Percentiles rank a stretch among this genome's conserved stretches.
phyloP scores from a whole-genome alignment of 176 grass and related monocot species.

The Musa troglodytarum region DNA sequence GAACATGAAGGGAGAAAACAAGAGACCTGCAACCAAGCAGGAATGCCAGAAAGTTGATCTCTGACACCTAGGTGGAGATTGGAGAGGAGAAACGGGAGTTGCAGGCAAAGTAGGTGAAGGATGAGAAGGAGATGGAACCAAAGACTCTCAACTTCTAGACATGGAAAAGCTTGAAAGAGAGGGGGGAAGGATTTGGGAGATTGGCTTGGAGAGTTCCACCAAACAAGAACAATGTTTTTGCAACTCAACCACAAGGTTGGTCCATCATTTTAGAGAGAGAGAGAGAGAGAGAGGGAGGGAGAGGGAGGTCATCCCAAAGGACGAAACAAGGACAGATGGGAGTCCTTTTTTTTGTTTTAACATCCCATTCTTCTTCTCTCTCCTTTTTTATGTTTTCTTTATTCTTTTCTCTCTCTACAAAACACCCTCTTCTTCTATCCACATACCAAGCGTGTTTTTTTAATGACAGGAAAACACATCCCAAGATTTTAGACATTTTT shows the following conservation, averaged over 20 bases:
- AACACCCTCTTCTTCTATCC: neutral
- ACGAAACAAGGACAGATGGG: slow-evolving; percentile 4
- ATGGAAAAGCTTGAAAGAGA: neutral
- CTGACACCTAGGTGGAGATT: neutral
- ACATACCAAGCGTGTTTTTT: too few relatives aligned
- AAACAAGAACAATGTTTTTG: slow-evolving; percentile 11
- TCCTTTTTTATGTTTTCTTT: neutral
- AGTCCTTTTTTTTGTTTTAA: neutral
- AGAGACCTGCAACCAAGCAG: neutral
- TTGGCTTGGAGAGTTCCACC: slow-evolving; percentile 3
- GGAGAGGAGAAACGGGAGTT: neutral
- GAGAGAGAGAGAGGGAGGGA: too few relatives aligned
- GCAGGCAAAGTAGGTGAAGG: neutral
- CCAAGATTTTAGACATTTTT: too few relatives aligned
- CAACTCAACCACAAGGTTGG: neutral
- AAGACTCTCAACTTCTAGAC: neutral
- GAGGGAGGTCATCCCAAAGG: neutral
- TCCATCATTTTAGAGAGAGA: neutral
- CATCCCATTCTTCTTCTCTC: too few relatives aligned
- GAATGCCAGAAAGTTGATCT: neutral
- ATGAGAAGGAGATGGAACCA: neutral
- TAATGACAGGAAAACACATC: too few relatives aligned
- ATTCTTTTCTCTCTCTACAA: neutral
- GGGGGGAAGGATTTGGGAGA: neutral
- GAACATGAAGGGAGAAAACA: too few relatives aligned